Percentiles rank a stretch among this genome's conserved stretches.
Conservation (phyloP, 2,329 filamentous ascomycete species). For the Cladosporium cucumerinum region DNA sequence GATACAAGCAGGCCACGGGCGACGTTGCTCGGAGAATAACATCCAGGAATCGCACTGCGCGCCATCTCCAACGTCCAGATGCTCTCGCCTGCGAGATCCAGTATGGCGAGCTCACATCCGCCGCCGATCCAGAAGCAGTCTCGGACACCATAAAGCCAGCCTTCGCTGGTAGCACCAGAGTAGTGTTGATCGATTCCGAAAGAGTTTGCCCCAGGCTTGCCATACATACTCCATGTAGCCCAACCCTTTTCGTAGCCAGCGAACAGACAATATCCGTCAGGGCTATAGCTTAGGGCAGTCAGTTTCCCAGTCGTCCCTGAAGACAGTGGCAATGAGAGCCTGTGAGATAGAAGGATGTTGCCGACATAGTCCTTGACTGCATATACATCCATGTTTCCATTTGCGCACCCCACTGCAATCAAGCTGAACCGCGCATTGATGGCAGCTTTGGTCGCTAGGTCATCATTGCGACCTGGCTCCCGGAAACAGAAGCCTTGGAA, state of each 20-base stretch:
- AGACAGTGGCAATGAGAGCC: conserved; percentile 67
- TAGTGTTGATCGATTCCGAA: conserved; percentile 68
- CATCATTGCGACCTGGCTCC: conserved; percentile 57
- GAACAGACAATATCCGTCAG: conserved; percentile 94
- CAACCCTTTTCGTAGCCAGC: conserved; percentile 89
- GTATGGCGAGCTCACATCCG: conserved; percentile 79
- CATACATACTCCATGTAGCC: conserved; percentile 97
- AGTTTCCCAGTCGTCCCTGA: conserved; percentile 64
- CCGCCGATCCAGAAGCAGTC: conserved; percentile 83
- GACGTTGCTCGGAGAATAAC: conserved; percentile 86
- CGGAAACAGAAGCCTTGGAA: conserved; percentile 95
- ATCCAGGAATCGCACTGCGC: conserved; percentile 86
- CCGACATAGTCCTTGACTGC: conserved; percentile 89
- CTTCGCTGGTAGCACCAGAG: conserved; percentile 67
- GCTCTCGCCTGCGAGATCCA: conserved; percentile 64
- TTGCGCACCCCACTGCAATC: conserved; percentile 77
- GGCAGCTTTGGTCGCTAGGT: conserved; percentile 68
- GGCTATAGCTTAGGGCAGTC: conserved; percentile 78
- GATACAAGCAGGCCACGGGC: conserved; percentile 87
- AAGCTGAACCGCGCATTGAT: conserved; percentile 95
- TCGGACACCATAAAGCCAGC: conserved; percentile 76
- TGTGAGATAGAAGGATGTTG: conserved; percentile 85
- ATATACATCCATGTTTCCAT: conserved; percentile 83
- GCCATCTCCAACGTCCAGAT: conserved; percentile 90
- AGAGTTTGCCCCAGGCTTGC: conserved; percentile 80